Evolutionary conservation across 495 filamentous ascomycete species (phyloP), one percentile per base, ranked within the genome.

Genomic region (Darksidea phi): DNA sequence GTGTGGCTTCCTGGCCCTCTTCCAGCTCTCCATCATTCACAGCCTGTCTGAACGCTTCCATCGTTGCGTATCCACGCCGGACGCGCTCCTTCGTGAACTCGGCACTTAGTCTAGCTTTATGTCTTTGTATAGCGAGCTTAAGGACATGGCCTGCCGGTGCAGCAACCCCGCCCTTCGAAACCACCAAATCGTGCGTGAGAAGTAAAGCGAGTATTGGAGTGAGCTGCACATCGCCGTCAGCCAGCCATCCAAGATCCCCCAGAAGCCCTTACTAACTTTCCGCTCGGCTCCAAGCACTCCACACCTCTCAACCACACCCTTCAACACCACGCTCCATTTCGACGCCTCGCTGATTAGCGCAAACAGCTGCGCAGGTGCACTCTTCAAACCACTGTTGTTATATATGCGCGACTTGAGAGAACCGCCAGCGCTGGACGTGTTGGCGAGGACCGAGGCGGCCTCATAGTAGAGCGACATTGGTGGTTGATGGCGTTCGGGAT

Each of bases 401-500:
- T 90, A 97, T 52, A 96, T 80, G 26, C 88, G 78, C 1, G 89
- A 87, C 71, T 91, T 94, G 69, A 96, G 81, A n/a, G 85, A 92
- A 32, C 88, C 88, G 21, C 85, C 83, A 12, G 78, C 70, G 13
- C 82, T 81, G n/a, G 75, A 64, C 0, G 85, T 74, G 17, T 80
- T 80, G 2, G 82, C 82, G 49, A 98, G 76, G 41, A 96, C 75
- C 8, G 79, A 75, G 3, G 88, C 90, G 23, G 91, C 87, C 74
- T 98, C 94, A 72, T 94, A 87, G 75, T 98, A 98, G 59, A 98
- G 89, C 48, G 93, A 96, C 94, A 98, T 95, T 66, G 54, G 37
- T 2, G 32, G 41, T 3, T 4, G 6, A 20, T 15, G 13, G 18
- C 5, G 41, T 43, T 43, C 41, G 41, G 5, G 41, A 43, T 20